A percentile compares a stretch with the other conserved stretches of the same genome.
phyloP scores from a whole-genome alignment of 2,329 filamentous ascomycete genomes.

The Hymenoscyphus fraxineus region DNA sequence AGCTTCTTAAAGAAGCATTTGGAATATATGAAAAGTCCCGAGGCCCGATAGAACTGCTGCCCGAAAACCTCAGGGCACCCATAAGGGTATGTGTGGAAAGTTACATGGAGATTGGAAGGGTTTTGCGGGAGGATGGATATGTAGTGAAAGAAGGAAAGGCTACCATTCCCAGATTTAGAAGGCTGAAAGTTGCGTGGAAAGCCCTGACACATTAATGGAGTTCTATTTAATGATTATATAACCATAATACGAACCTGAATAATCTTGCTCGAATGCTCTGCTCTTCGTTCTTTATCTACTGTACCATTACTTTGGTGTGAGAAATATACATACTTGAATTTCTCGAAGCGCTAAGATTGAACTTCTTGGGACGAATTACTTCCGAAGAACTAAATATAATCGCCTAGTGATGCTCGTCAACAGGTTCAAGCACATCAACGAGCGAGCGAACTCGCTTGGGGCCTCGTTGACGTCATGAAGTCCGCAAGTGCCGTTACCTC shows the following conservation, averaged over 20 bases:
- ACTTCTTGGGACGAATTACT: too few relatives aligned
- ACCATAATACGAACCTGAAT: too few relatives aligned
- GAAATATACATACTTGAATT: too few relatives aligned
- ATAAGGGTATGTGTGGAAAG: constrained; percentile 69
- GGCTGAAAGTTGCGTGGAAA: constrained; percentile 56
- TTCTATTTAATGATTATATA: too few relatives aligned
- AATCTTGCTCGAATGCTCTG: too few relatives aligned
- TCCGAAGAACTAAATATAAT: too few relatives aligned
- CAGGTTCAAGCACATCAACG: too few relatives aligned
- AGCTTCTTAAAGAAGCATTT: constrained; percentile 59
- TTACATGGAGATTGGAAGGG: constrained; percentile 71
- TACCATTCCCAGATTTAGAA: constrained; percentile 43
- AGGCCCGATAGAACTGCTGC: constrained; percentile 57
- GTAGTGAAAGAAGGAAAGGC: constrained; percentile 41
- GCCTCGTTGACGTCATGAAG: neutral
- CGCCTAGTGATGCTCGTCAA: too few relatives aligned
- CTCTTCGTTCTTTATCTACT: too few relatives aligned
- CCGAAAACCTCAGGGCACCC: constrained; percentile 55
- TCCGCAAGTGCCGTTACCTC: neutral
- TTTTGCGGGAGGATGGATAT: constrained; percentile 44
- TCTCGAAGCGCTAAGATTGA: too few relatives aligned
- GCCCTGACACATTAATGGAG: constrained; percentile 39
- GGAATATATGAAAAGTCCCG: constrained; percentile 53
- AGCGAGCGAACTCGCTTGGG: neutral
- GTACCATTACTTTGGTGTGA: too few relatives aligned